These are phyloP conservation scores for Lachancea dasiensis DNA, from an alignment of 805 yeast genomes.

Conservation along the genomic window DNA sequence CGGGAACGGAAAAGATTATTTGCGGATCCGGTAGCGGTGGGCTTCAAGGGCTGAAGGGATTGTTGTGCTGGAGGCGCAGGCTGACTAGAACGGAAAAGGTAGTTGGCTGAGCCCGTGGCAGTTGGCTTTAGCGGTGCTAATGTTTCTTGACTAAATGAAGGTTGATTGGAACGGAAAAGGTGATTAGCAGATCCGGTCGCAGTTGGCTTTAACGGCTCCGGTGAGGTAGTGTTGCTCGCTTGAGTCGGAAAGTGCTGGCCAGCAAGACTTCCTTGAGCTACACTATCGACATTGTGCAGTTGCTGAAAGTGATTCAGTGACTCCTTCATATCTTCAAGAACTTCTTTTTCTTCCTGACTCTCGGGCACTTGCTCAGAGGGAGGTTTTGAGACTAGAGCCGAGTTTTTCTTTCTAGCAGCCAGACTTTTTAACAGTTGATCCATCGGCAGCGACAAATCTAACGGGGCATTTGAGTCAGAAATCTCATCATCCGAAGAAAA, in stretches of 20 bases:
- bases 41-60: slow-evolving; percentile 30
- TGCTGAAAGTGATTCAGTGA: slow-evolving; percentile 69
- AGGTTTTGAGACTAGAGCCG: slow-evolving; percentile 27
- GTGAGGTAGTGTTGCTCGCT: background rate
- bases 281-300: slow-evolving; percentile 69
- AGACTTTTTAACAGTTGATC: slow-evolving; percentile 55
- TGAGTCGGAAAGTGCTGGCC: slow-evolving; percentile 38
- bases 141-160: slow-evolving; percentile 5
- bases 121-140: slow-evolving; percentile 28
- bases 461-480: slow-evolving; percentile 19
- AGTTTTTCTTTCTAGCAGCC: slow-evolving; percentile 26
- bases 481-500: slow-evolving; percentile 15
- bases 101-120: slow-evolving; percentile 33
- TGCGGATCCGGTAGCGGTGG: slow-evolving; percentile 33
- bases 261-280: slow-evolving; percentile 65
- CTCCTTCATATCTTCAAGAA: slow-evolving; percentile 66
- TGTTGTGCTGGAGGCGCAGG: background rate
- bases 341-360: slow-evolving; percentile 64
- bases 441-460: slow-evolving; percentile 71
- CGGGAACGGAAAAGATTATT: slow-evolving; percentile 26
- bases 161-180: slow-evolving; percentile 19
- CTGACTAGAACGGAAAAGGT: slow-evolving; percentile 22
- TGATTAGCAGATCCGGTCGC: slow-evolving; percentile 33
- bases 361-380: slow-evolving; percentile 31
- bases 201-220: slow-evolving; percentile 32